Percentiles rank a stretch among this genome's conserved stretches.
Conservation (phyloP, 2,329 filamentous ascomycete genomes). For the Botryotinia narcissicola region DNA sequence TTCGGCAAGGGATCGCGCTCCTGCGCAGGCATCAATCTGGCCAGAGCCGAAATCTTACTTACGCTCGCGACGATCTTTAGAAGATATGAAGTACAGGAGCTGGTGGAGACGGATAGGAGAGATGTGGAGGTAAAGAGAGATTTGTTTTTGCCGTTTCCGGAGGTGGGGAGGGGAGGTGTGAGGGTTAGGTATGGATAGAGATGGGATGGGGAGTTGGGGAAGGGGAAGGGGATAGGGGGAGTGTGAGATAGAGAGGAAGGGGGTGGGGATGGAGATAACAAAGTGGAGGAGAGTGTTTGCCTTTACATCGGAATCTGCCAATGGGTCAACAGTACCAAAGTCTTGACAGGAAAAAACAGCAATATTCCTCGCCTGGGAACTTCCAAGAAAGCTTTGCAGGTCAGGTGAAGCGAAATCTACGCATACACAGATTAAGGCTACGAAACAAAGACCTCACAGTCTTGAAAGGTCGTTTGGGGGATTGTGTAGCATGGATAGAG, state of each 20-base stretch:
- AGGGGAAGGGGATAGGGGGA: too few relatives aligned
- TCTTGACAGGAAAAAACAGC: background rate
- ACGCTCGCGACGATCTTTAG: constrained; percentile 26
- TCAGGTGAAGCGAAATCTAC: background rate
- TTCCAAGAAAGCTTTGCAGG: background rate
- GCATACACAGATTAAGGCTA: background rate
- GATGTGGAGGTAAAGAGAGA: constrained; percentile 26
- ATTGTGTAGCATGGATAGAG: too few relatives aligned
- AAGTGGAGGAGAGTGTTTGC: rapidly evolving
- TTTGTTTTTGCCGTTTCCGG: constrained; percentile 21
- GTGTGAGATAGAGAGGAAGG: too few relatives aligned
- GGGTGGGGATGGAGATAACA: background rate
- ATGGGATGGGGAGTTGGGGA: too few relatives aligned
- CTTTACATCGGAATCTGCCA: background rate
- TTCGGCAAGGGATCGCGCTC: constrained; percentile 30
- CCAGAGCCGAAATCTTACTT: constrained; percentile 30
- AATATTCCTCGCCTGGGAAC: background rate
- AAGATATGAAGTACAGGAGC: constrained; percentile 23
- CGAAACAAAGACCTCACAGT: background rate
- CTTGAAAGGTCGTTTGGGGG: too few relatives aligned
- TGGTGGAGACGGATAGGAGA: constrained; percentile 25
- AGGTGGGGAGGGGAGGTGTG: constrained; percentile 11
- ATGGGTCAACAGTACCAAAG: background rate
- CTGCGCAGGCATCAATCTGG: constrained; percentile 33
- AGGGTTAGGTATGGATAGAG: background rate